Evolutionary conservation across 352 stramenopile genomes (phyloP), one percentile per base, ranked within the genome.

Genomic region (Phytophthora ohioensis): DNA sequence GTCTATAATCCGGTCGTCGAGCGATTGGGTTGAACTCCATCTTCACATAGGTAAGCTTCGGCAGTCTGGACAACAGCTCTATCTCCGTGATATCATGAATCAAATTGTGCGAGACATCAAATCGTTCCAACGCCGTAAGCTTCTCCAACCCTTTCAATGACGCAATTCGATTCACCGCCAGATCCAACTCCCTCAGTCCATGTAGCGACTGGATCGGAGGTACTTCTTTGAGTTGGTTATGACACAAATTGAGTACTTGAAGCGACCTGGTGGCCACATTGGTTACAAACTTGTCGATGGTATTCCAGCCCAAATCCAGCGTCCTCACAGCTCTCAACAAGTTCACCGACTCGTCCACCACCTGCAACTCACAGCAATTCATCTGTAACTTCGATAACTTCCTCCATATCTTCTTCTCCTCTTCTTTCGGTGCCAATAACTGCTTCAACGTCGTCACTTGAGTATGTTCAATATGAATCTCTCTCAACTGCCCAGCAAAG

Each of bases 1-100:
- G 79, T 41, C 90, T 78, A 62, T 95, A 94, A 38, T 96, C 90
- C 8, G 90, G 84, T 30, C 86, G 76, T 5, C 72, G 65, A 17
- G 87, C 73, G 38, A 96, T 84, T 15, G 87, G 88, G 41, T 96
- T 96, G n/a, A 90, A 86, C 47, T 80, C 76, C 51, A 96, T 64
- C 9, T 84, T 77, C n/a, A 95, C 53, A 3, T 69, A 68, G 4
- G 57, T 64, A 1, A 96, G 77, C 21, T 69, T 68, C 4, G 49
- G 46, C n/a, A 94, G 39, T 32, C 60, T 62, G 5, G 59, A 76
- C 13, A 96, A 57, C 3, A 87, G 58, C 60, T 91, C 84, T 0
- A 94, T 54, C 38, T 92, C 83, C 1, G 55, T 58, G 46, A 96
- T 85, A 34, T 83, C 49, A 5, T 66, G 35, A 4, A 96, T 70